Evolutionary conservation across 2,329 filamentous ascomycete species (phyloP), one percentile per base, ranked within the genome.

Genomic region (Alternaria hordeiaustralica): DNA sequence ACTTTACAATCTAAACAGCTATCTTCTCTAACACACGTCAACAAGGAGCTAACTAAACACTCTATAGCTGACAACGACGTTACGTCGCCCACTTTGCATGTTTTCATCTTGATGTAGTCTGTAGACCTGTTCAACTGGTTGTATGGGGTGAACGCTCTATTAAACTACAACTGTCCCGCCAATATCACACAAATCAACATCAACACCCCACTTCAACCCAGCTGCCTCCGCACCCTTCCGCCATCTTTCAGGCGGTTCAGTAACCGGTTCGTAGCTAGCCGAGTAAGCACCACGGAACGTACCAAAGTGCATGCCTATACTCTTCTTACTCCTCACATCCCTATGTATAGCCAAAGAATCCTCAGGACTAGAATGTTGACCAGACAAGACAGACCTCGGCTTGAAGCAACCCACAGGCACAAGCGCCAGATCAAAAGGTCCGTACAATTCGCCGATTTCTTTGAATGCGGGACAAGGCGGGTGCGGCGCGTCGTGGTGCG

Each of bases 261-360:
- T 79, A 2, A 86, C 84, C 55, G 84, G 83, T 64, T 86, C 84
- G 59, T 82, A 85, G 8, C 81, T 78, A 12, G 75, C 80, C 45
- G 80, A 83, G 5, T 85, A 69, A 0, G 78, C 80, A 15, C 84
- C 83, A 57, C 84, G 68, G 1, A 86, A 79, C 0, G 84, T 85
- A 0, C 84, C 84, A 64, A 82, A 86, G 61, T 86, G 84, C 84
- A 86, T 86, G 0, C 82, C 84, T 25, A 86, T 80, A 30, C 82
- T 84, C 66, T 80, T 81, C 71, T 78, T 83, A 57, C 82, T 83
- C 47, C 68, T 77, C 47, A 86, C 70, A 60, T 84, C 83, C 55
- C 80, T 79, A 60, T 86, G 84, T 46, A 86, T 84, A 26, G 80
- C 71, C 1, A 85, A 67, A 6, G 82, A 82, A 64, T 86, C 84